These are phyloP conservation scores for Mucor saturninus DNA, from an alignment of 371 early-diverging fungal genomes.

Conservation along the genomic window DNA sequence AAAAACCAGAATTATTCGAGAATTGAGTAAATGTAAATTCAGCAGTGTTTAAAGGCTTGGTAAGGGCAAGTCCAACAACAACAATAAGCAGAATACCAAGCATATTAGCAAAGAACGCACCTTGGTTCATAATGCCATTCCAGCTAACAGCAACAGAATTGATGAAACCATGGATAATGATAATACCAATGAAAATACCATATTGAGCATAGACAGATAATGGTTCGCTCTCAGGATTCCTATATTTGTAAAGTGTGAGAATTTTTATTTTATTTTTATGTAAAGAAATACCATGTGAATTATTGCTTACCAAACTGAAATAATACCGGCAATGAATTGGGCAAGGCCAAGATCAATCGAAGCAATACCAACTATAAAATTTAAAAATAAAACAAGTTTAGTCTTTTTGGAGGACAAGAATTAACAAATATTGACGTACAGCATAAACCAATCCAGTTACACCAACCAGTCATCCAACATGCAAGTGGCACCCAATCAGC, in stretches of 20 bases:
- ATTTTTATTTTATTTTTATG: constrained; percentile 3
- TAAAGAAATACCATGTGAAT: constrained; percentile 17
- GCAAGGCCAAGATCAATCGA: constrained; percentile 60
- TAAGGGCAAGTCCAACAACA: constrained; percentile 53
- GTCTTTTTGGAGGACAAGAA: not conserved
- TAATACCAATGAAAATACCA: constrained; percentile 53
- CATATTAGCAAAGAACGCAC: constrained; percentile 55
- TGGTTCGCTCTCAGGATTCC: constrained; percentile 37
- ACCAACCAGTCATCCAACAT: constrained; percentile 71
- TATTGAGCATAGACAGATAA: constrained; percentile 53
- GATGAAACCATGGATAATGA: constrained; percentile 53
- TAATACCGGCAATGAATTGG: constrained; percentile 58
- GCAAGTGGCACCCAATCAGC: constrained; percentile 62
- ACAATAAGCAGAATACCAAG: constrained; percentile 59
- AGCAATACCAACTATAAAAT: constrained; percentile 48
- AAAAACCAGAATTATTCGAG: constrained; percentile 60
- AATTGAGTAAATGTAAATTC: constrained; percentile 53
- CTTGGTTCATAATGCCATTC: constrained; percentile 57
- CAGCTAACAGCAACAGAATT: constrained; percentile 59
- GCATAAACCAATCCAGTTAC: constrained; percentile 64
- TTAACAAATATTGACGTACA: constrained; percentile 14
- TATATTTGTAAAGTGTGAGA: constrained; percentile 4
- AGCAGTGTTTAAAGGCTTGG: constrained; percentile 43
- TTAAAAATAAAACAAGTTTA: constrained; percentile 5
- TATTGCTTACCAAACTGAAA: constrained; percentile 50